Evolutionary conservation across 148 eudicot genomes (phyloP), one percentile per base, ranked within the genome.

Genomic region (Persicaria maculosa): DNA sequence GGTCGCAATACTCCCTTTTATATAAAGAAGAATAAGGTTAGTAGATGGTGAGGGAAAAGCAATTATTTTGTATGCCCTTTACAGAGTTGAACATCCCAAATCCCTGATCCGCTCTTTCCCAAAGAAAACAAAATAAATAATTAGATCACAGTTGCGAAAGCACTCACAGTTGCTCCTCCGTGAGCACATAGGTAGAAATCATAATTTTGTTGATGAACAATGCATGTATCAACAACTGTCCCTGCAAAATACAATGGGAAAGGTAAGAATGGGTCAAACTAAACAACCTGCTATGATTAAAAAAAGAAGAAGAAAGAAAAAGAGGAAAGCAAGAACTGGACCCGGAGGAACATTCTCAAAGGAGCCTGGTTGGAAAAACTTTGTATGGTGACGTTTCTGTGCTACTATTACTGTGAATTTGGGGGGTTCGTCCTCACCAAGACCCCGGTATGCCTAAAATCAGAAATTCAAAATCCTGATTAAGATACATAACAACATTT

Each of bases 131-230:
- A n/a, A 70, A 47, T 22, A 9, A 46, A 6, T 53, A 53, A 53
- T 7, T 57, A 9, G 10, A 11, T 52, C 31, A 65, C 4, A 25
- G 65, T 20, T n/a, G 71, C 72, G 4, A 25, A 50, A 74, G 22
- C 77, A 85, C 91, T 88, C 81, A 96, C 99, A 68, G 88, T 85
- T 78, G 88, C 77, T 71, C 97, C 99, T 3, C 91, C 90, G 36
- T 96, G 99, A 77, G 99, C 80, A 59, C 92, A 96, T 92, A 96
- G 83, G 85, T 90, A 96, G 80, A 96, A 96, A 78, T 96, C 99
- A 79, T 87, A 90, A 73, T 89, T 90, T 80, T 78, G 89, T 20
- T 91, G 97, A 82, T 96, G 99, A 80, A 96, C 99, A 77, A 96
- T 73, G 69, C 84, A 83, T 55, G 90, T 87, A 79, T 95, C 98